Percentiles rank a stretch among this genome's conserved stretches.
These are phyloP conservation scores for Microbotryum violaceum DNA, from an alignment of 1,284 basidiomycete species.

Conservation along the genomic window DNA sequence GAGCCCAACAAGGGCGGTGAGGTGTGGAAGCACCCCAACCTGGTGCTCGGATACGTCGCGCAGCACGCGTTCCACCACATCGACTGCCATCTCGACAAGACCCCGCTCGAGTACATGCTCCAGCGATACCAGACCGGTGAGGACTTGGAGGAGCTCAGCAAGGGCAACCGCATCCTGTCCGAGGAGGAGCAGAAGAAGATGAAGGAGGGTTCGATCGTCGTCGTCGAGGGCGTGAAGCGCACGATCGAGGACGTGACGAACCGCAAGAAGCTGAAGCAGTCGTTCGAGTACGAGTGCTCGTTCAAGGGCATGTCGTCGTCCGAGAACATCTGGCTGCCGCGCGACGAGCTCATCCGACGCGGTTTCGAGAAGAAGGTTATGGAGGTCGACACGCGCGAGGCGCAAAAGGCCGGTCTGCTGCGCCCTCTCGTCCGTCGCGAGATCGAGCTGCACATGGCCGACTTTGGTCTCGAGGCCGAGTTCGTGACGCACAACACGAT, in stretches of 20 bases:
- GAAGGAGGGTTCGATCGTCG: conserved; percentile 81
- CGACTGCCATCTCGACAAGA: conserved; percentile 95
- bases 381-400: conserved; percentile 94
- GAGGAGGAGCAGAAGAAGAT: conserved; percentile 90
- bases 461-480: conserved; percentile 93
- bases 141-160: conserved; percentile 91
- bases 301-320: conserved; percentile 62
- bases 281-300: conserved; percentile 68
- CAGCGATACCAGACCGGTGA: conserved; percentile 99
- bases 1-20: conserved; percentile 94
- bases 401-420: conserved; percentile 89
- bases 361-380: conserved; percentile 91
- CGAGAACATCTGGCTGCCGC: conserved; percentile 92
- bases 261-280: conserved; percentile 98
- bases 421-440: conserved; percentile 94
- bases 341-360: conserved; percentile 93
- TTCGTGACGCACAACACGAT: conserved; percentile 71
- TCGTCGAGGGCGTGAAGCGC: conserved; percentile 91
- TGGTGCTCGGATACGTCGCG: conserved; percentile 97
- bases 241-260: conserved; percentile 81
- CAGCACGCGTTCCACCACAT: conserved; percentile 84
- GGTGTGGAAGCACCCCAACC: conserved; percentile 98
- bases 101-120: conserved; percentile 95
- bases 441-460: conserved; percentile 95
- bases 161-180: conserved; percentile 77